Percentiles rank a stretch among this genome's conserved stretches.
phyloP scores from a whole-genome alignment of 257 asterid genomes.

The Nicotiana obtusifolia region DNA sequence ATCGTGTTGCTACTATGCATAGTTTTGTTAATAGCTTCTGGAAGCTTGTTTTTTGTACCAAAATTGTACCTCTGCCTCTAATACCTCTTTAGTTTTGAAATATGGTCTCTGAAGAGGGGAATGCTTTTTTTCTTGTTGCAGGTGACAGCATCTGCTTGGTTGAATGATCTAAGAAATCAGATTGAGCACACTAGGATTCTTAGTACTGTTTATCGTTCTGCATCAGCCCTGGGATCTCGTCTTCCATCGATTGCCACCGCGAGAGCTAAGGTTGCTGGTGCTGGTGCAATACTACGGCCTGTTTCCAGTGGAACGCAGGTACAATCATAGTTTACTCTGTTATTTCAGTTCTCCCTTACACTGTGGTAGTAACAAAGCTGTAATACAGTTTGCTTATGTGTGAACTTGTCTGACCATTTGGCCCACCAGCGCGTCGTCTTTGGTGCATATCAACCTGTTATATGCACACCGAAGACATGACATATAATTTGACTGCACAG shows the following conservation, averaged over 20 bases:
- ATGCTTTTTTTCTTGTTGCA: conserved; percentile 21
- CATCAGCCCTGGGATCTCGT: conserved; percentile 94
- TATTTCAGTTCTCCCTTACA: not conserved
- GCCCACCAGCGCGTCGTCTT: not conserved
- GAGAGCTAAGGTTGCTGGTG: conserved; percentile 93
- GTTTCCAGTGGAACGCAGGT: conserved; percentile 96
- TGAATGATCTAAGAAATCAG: conserved; percentile 87
- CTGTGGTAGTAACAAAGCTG: not conserved
- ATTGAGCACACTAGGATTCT: conserved; percentile 88
- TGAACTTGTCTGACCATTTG: not conserved
- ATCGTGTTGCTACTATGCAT: not conserved
- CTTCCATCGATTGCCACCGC: conserved; percentile 96
- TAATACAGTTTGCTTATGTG: not conserved
- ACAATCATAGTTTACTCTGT: not conserved
- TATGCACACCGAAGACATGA: not conserved
- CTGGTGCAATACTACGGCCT: conserved; percentile 94
- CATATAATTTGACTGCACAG: not conserved
- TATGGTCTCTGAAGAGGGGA: conserved; percentile 3
- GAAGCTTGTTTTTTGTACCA: not conserved
- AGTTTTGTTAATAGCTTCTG: not conserved
- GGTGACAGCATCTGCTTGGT: conserved; percentile 99
- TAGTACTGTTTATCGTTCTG: conserved; percentile 94
- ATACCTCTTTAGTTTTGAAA: not conserved
- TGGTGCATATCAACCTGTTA: not conserved
- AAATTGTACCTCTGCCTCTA: not conserved